A percentile compares a stretch with the other conserved stretches of the same genome.
Evolutionary conservation across 495 filamentous ascomycete species (phyloP).

Genomic region (Penicillium fimorum): DNA sequence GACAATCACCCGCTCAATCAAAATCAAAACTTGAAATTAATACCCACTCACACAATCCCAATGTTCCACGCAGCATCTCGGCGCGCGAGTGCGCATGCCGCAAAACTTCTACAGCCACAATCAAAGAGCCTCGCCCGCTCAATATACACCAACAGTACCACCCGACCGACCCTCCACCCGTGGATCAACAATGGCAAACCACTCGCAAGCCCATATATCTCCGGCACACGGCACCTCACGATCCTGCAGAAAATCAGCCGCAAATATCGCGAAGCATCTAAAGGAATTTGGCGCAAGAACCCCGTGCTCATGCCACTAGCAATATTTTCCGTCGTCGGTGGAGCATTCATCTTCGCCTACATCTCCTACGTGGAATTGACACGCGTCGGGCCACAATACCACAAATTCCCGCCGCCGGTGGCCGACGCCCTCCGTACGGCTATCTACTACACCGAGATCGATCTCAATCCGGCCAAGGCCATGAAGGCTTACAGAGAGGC

Average conservation of each 20-base stretch:
- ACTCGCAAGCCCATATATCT: conserved; percentile 10
- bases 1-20: neutral
- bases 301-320: conserved; percentile 45
- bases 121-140: conserved; percentile 21
- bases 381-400: conserved; percentile 62
- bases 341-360: conserved; percentile 34
- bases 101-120: conserved; percentile 21
- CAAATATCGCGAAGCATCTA: conserved; percentile 38
- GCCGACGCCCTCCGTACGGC: conserved; percentile 79
- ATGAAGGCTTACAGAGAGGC: conserved; percentile 79
- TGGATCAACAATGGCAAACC: conserved; percentile 11
- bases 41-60: neutral
- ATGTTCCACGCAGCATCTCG: conserved; percentile 40
- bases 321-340: conserved; percentile 49
- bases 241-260: conserved; percentile 31
- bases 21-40: neutral
- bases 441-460: conserved; percentile 78
- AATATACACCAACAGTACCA: conserved; percentile 23
- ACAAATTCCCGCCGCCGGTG: conserved; percentile 76
- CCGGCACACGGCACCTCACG: conserved; percentile 22
- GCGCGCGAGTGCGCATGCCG: conserved; percentile 31
- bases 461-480: conserved; percentile 67
- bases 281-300: conserved; percentile 50
- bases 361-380: conserved; percentile 63
- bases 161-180: conserved; percentile 19